phyloP scores from a whole-genome alignment of 208 protist genomes.

The Entamoeba dispar region DNA sequence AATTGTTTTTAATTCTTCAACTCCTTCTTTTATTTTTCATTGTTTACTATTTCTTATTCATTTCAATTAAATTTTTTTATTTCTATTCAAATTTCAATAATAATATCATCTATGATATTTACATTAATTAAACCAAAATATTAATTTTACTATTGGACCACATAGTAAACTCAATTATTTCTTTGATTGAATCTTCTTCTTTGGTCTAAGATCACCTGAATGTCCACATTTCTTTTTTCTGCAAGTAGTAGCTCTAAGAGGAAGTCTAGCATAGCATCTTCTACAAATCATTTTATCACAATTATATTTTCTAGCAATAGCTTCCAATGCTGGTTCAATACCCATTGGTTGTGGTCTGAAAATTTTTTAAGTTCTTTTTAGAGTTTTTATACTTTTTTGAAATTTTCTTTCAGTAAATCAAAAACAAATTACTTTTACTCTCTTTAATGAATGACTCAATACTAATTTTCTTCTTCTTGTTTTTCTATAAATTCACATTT shows the following conservation, averaged over 20 bases:
- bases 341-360: neutral
- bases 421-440: too few relatives aligned
- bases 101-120: too few relatives aligned
- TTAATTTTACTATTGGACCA: neutral
- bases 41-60: too few relatives aligned
- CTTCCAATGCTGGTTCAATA: slow-evolving; percentile 84
- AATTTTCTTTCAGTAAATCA: too few relatives aligned
- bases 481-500: neutral
- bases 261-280: slow-evolving; percentile 84
- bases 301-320: slow-evolving; percentile 83
- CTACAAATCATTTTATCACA: slow-evolving; percentile 19
- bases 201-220: slow-evolving; percentile 83
- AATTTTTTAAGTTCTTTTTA: too few relatives aligned
- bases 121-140: too few relatives aligned
- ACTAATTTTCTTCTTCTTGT: neutral
- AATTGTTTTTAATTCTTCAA: too few relatives aligned
- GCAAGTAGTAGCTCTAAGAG: slow-evolving; percentile 85
- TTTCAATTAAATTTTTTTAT: too few relatives aligned
- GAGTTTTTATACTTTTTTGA: too few relatives aligned
- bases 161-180: neutral
- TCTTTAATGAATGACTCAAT: too few relatives aligned
- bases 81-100: too few relatives aligned
- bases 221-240: slow-evolving; percentile 97
- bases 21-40: too few relatives aligned
- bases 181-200: slow-evolving; percentile 61